Percentiles rank a stretch among this genome's conserved stretches.
Conservation (phyloP, 129 eudicot species). For the Tagetes patula region DNA sequence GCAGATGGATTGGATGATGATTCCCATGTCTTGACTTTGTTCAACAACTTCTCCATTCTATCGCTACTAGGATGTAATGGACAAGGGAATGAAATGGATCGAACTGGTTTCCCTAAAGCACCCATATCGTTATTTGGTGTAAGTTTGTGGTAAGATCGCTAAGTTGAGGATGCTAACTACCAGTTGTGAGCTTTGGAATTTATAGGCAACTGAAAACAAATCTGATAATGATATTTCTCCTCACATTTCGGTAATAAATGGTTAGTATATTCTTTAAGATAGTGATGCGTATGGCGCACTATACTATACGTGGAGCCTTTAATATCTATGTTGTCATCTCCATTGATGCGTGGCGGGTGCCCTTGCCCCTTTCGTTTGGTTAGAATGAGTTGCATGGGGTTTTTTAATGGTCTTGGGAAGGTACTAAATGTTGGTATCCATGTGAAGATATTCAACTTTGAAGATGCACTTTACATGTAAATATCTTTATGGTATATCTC, state of each 20-base stretch:
- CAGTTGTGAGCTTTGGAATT: not conserved
- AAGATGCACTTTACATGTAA: no score
- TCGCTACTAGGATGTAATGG: slow-evolving; percentile 37
- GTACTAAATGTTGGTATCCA: slow-evolving; percentile 1
- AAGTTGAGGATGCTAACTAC: not conserved
- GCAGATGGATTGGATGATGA: slow-evolving; percentile 18
- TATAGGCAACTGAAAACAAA: slow-evolving; percentile 10
- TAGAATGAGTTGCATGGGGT: not conserved
- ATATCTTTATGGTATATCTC: no score
- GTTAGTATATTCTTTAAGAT: not conserved
- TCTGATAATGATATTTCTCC: not conserved
- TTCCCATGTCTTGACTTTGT: slow-evolving; percentile 34
- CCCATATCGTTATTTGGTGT: slow-evolving; percentile 19
- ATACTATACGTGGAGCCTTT: slow-evolving; percentile 20
- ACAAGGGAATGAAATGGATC: slow-evolving; percentile 41
- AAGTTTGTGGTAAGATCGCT: not conserved
- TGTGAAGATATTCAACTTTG: not conserved
- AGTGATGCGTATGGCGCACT: slow-evolving; percentile 4
- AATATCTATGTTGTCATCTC: not conserved
- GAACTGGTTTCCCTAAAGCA: not conserved
- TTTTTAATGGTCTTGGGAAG: slow-evolving; percentile 18
- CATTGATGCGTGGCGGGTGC: not conserved
- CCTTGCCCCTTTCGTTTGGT: not conserved
- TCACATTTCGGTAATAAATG: not conserved
- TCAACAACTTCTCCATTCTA: slow-evolving; percentile 25